These are phyloP conservation scores for Hydnum rufescens DNA, from an alignment of 768 basidiomycete species.

Conservation along the genomic window DNA sequence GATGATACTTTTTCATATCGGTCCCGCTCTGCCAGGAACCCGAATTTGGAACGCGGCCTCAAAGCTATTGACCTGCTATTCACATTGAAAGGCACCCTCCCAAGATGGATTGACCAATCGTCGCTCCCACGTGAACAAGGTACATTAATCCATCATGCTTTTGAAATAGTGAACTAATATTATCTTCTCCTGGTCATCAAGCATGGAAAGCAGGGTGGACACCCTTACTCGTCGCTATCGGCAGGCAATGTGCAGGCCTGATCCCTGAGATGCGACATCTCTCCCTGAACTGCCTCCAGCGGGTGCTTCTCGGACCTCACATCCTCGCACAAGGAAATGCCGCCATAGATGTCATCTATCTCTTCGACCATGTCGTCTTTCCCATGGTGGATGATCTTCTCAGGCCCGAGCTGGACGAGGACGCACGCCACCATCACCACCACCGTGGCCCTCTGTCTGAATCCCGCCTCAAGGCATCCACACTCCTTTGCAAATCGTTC, in stretches of 20 bases:
- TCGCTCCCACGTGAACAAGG: constrained; percentile 16
- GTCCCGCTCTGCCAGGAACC: background rate
- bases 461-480: constrained; percentile 69
- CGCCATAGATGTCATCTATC: constrained; percentile 44
- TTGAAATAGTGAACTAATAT: background rate
- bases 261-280: constrained; percentile 68
- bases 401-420: constrained; percentile 55
- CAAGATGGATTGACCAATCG: constrained; percentile 32
- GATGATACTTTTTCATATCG: too few relatives aligned
- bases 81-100: constrained; percentile 46
- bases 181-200: too few relatives aligned
- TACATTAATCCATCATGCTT: constrained; percentile 7
- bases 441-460: constrained; percentile 52
- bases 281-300: constrained; percentile 64
- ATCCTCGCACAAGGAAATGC: constrained; percentile 26
- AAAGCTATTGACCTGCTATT: constrained; percentile 66
- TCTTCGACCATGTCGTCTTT: constrained; percentile 80
- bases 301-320: constrained; percentile 62
- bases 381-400: constrained; percentile 82
- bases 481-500: constrained; percentile 87
- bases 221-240: constrained; percentile 51
- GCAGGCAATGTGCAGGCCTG: constrained; percentile 65
- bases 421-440: constrained; percentile 63
- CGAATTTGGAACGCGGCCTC: constrained; percentile 53
- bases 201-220: constrained; percentile 66